Percentiles rank a stretch among this genome's conserved stretches.
Evolutionary conservation across 2,329 filamentous ascomycete species (phyloP).

Genomic region (Scedosporium boydii): DNA sequence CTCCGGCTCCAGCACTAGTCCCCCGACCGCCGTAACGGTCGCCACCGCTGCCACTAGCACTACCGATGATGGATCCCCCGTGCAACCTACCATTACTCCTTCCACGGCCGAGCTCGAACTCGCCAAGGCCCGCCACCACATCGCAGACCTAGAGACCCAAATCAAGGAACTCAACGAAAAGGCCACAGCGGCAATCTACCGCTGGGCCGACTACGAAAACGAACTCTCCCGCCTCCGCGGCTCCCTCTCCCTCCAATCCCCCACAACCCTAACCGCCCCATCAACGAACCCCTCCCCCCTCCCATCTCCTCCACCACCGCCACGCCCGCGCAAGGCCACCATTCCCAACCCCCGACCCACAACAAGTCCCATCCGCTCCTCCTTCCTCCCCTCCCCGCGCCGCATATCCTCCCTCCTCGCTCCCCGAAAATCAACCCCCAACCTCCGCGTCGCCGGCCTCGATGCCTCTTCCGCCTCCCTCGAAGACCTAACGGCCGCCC

Average conservation of each 20-base stretch:
- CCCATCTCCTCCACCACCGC: conserved; percentile 10
- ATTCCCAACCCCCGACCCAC: conserved; percentile 14
- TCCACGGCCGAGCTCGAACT: conserved; percentile 26
- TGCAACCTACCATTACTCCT: neutral
- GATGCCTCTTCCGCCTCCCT: conserved; percentile 14
- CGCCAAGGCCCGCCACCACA: conserved; percentile 46
- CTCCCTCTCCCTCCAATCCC: conserved; percentile 13
- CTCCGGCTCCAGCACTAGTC: neutral
- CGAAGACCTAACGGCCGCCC: conserved; percentile 50
- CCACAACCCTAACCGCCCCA: conserved; percentile 12
- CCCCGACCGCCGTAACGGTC: neutral
- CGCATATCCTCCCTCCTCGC: conserved; percentile 34
- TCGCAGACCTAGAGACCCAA: conserved; percentile 62
- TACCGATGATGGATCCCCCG: neutral
- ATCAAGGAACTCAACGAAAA: conserved; percentile 62
- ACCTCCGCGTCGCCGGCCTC: conserved; percentile 16
- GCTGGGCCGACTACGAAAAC: conserved; percentile 73
- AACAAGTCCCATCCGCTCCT: conserved; percentile 17
- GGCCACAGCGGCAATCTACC: conserved; percentile 53
- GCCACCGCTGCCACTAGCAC: neutral
- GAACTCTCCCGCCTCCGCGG: conserved; percentile 54
- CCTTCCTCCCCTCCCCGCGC: conserved; percentile 17
- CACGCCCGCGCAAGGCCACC: conserved; percentile 13
- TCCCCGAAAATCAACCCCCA: conserved; percentile 35
- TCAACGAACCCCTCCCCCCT: conserved; percentile 11